Conservation (phyloP, 1,284 basidiomycete genomes). For the Cutaneotrichosporon sp. region DNA sequence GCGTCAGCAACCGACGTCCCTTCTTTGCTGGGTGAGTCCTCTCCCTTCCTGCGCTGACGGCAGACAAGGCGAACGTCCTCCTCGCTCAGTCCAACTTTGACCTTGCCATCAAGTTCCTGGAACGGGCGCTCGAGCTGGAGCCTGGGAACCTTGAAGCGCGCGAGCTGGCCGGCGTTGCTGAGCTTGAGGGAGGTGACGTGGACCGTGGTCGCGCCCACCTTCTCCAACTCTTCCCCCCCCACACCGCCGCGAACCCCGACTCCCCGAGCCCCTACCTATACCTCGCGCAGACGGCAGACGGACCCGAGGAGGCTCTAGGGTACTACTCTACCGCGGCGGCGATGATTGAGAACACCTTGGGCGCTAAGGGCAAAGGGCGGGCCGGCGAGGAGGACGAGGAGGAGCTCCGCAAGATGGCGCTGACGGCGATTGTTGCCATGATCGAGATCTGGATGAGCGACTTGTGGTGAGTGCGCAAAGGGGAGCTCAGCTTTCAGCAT, state of each 20-base stretch:
- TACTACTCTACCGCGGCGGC: slow-evolving; percentile 80
- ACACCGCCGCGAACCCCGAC: slow-evolving; percentile 60
- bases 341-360: slow-evolving; percentile 66
- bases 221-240: slow-evolving; percentile 61
- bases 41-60: neutral
- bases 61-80: slow-evolving; percentile 63
- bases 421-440: slow-evolving; percentile 83
- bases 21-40: slow-evolving; percentile 31
- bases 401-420: slow-evolving; percentile 70
- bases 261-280: slow-evolving; percentile 78
- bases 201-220: slow-evolving; percentile 63
- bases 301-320: slow-evolving; percentile 71
- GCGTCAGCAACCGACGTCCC: slow-evolving; percentile 26
- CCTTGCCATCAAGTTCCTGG: slow-evolving; percentile 70
- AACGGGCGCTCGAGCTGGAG: slow-evolving; percentile 67
- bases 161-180: slow-evolving; percentile 73
- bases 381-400: slow-evolving; percentile 57
- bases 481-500: neutral
- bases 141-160: slow-evolving; percentile 67
- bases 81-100: slow-evolving; percentile 81
- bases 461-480: slow-evolving; percentile 66
- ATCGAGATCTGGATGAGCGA: slow-evolving; percentile 97
- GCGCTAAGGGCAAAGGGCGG: slow-evolving; percentile 31
- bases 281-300: slow-evolving; percentile 74
- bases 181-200: slow-evolving; percentile 74